These are phyloP conservation scores for Haemoproteus tartakovskyi DNA, from an alignment of 169 alveolate species.

Conservation along the genomic window DNA sequence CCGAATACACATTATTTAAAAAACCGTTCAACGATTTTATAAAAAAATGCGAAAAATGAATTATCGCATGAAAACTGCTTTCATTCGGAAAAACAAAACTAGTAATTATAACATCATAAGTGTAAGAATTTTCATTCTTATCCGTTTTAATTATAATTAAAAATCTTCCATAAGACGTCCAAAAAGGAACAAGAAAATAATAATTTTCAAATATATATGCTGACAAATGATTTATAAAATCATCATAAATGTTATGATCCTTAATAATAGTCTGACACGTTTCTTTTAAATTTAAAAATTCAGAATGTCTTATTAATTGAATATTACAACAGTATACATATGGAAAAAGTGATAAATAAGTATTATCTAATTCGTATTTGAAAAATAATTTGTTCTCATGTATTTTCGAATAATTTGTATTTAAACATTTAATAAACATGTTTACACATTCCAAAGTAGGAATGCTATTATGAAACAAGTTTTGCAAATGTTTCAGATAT, in stretches of 20 bases:
- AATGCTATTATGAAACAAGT: constrained; percentile 1
- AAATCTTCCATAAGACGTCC: constrained; percentile 63
- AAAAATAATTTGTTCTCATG: constrained; percentile 49
- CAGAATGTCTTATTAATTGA: constrained; percentile 32
- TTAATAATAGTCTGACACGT: constrained; percentile 50
- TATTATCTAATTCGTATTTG: constrained; percentile 10
- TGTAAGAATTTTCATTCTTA: constrained; percentile 4
- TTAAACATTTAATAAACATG: constrained; percentile 32
- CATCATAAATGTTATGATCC: constrained; percentile 19
- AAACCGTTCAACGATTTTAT: constrained; percentile 15
- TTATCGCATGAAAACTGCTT: constrained; percentile 54
- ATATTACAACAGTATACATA: constrained; percentile 45
- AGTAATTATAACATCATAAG: constrained; percentile 44
- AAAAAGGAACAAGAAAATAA: constrained; percentile 52
- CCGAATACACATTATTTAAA: constrained; percentile 43
- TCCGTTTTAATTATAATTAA: constrained; percentile 29
- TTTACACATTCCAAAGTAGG: constrained; percentile 33
- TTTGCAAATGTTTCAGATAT: constrained; percentile 25
- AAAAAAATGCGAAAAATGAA: constrained; percentile 48
- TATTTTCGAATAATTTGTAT: constrained; percentile 26
- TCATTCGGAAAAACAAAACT: constrained; percentile 61
- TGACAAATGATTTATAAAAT: constrained; percentile 28
- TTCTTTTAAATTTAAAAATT: constrained; percentile 52
- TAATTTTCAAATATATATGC: constrained; percentile 33
- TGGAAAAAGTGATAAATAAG: constrained; percentile 15